Conservation (phyloP, 768 basidiomycete genomes). For the Termitomyces sp. region DNA sequence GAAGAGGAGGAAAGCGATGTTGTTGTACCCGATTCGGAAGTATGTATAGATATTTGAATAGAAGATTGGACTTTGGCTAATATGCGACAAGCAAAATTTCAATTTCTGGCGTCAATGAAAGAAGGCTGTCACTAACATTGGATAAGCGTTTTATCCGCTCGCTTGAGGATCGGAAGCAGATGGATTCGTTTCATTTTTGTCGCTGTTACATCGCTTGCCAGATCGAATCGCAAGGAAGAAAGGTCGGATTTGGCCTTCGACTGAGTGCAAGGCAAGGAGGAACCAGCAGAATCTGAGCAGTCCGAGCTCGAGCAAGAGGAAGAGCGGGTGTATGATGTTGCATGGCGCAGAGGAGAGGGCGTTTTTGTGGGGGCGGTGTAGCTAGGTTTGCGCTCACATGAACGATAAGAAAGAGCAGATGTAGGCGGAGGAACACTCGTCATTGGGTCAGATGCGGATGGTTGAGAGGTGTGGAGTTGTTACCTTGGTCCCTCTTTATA, state of each 20-base stretch:
- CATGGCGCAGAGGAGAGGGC: constrained; percentile 11
- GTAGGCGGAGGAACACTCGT: background rate
- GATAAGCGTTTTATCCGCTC: background rate
- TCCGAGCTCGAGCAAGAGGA: background rate
- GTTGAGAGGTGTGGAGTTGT: background rate
- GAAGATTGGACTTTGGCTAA: constrained; percentile 3
- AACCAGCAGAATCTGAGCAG: background rate
- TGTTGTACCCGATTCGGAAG: constrained; percentile 4
- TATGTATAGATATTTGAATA: constrained; percentile 8
- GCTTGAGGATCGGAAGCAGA: constrained; percentile 3
- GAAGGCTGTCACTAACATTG: background rate
- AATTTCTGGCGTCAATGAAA: background rate
- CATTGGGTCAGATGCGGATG: background rate
- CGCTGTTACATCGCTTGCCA: background rate
- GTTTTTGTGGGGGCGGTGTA: constrained; percentile 10
- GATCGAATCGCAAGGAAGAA: background rate
- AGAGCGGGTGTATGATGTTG: constrained; percentile 9
- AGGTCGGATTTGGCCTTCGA: constrained; percentile 2
- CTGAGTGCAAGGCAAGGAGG: background rate
- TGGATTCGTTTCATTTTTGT: constrained; percentile 5
- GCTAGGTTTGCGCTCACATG: constrained; percentile 4
- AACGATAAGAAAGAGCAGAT: background rate
- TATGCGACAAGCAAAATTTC: background rate
- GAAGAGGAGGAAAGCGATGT: constrained; percentile 8
- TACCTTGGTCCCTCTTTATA: constrained; percentile 5